Conservation (phyloP, 805 yeast species). For the Blastobotrys americana region DNA sequence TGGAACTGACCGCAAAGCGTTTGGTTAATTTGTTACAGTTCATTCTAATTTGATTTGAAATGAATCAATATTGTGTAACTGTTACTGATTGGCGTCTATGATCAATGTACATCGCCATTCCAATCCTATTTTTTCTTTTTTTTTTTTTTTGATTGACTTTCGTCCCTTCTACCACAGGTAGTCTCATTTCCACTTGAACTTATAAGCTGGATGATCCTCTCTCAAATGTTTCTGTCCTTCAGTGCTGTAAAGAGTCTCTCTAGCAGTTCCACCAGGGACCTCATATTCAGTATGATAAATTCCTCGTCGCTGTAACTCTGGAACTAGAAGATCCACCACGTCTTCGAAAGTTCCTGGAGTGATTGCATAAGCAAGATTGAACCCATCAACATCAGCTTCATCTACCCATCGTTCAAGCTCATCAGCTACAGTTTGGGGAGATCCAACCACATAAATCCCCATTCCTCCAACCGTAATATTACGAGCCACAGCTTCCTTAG, state of each 20-base stretch:
- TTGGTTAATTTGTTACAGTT: too few relatives aligned
- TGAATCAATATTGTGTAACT: too few relatives aligned
- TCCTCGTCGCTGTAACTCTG: conserved; percentile 33
- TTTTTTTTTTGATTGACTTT: too few relatives aligned
- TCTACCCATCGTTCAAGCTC: conserved; percentile 36
- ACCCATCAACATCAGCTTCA: conserved; percentile 37
- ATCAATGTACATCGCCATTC: too few relatives aligned
- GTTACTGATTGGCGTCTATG: too few relatives aligned
- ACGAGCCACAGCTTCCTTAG: conserved; percentile 25
- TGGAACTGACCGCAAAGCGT: too few relatives aligned
- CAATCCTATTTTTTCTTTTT: too few relatives aligned
- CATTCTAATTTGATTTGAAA: too few relatives aligned
- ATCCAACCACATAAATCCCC: conserved; percentile 29
- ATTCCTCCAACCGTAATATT: conserved; percentile 30
- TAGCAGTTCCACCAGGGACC: conserved; percentile 33
- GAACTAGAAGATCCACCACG: conserved; percentile 33
- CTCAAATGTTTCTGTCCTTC: conserved; percentile 22
- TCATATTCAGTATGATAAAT: conserved; percentile 35
- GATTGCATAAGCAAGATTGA: conserved; percentile 35
- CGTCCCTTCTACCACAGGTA: too few relatives aligned
- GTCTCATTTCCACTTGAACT: conserved; percentile 15
- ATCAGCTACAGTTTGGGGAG: conserved; percentile 35
- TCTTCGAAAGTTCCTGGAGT: conserved; percentile 34
- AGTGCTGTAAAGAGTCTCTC: conserved; percentile 33
- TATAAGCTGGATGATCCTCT: conserved; percentile 21